Evolutionary conservation across 2,329 filamentous ascomycete species (phyloP).

Genomic region (Aspergillus novofumigatus): DNA sequence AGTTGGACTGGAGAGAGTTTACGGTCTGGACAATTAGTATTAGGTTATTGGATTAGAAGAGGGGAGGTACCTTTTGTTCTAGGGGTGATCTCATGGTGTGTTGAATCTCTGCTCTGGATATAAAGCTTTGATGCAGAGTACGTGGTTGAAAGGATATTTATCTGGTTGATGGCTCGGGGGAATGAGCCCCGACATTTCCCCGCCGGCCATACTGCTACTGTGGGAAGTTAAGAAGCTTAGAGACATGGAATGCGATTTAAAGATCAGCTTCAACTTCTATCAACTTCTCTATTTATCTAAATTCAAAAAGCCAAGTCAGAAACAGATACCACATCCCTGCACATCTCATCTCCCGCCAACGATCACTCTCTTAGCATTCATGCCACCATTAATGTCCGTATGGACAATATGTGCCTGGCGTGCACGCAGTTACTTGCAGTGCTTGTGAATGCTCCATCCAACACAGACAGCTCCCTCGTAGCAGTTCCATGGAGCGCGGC

Average conservation of each 20-base stretch:
- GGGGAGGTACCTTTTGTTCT: not conserved
- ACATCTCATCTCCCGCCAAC: too few relatives aligned
- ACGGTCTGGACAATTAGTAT: slow-evolving; percentile 15
- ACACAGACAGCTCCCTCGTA: not conserved
- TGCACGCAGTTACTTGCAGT: slow-evolving; percentile 1
- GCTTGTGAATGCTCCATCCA: not conserved
- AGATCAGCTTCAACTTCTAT: not conserved
- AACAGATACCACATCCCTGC: too few relatives aligned
- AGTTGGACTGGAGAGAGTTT: slow-evolving; percentile 10
- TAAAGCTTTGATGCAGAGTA: not conserved
- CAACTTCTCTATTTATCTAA: too few relatives aligned
- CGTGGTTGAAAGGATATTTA: not conserved
- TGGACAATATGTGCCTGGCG: not conserved
- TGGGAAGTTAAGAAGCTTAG: too few relatives aligned
- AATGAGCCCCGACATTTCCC: not conserved
- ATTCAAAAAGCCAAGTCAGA: too few relatives aligned
- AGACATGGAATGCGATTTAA: not conserved
- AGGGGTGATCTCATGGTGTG: not conserved
- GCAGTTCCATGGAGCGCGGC: not conserved
- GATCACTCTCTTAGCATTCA: too few relatives aligned
- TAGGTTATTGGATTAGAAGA: not conserved
- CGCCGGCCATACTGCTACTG: not conserved
- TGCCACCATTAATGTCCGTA: not conserved
- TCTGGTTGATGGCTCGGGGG: not conserved
- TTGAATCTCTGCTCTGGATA: too few relatives aligned